A percentile compares a stretch with the other conserved stretches of the same genome.
phyloP scores from a whole-genome alignment of 164 flowering plant genomes.

The Nelumbo lutea region DNA sequence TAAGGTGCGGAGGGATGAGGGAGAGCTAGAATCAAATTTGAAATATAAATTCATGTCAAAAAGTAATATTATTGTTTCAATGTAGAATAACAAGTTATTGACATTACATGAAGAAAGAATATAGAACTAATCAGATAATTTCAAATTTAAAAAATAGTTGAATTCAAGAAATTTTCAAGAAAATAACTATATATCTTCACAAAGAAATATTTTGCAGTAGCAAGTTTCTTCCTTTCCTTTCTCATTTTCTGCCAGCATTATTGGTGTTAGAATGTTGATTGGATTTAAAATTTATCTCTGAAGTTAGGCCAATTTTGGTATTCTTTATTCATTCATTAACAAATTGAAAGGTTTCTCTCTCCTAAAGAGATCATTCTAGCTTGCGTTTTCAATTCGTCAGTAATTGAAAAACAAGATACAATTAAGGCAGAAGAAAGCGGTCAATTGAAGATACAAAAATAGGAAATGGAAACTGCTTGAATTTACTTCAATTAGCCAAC shows the following conservation, averaged over 20 bases:
- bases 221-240: too few relatives aligned
- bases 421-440: neutral
- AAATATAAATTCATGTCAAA: neutral
- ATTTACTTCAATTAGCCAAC: too few relatives aligned
- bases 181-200: too few relatives aligned
- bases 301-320: neutral
- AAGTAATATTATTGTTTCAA: neutral
- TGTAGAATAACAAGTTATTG: neutral
- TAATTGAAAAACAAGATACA: neutral
- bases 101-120: neutral
- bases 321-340: neutral
- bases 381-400: neutral
- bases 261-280: neutral
- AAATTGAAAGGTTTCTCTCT: neutral
- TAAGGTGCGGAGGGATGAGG: neutral
- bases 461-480: neutral
- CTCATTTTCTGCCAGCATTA: too few relatives aligned
- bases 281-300: neutral
- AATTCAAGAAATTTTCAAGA: too few relatives aligned
- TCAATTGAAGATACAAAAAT: slow-evolving; percentile 1
- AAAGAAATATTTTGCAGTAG: too few relatives aligned
- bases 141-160: too few relatives aligned
- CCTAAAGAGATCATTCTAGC: neutral
- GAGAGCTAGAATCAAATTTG: neutral
- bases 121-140: neutral